phyloP scores from a whole-genome alignment of 257 asterid genomes.

The Fraxinus cuspidata region DNA sequence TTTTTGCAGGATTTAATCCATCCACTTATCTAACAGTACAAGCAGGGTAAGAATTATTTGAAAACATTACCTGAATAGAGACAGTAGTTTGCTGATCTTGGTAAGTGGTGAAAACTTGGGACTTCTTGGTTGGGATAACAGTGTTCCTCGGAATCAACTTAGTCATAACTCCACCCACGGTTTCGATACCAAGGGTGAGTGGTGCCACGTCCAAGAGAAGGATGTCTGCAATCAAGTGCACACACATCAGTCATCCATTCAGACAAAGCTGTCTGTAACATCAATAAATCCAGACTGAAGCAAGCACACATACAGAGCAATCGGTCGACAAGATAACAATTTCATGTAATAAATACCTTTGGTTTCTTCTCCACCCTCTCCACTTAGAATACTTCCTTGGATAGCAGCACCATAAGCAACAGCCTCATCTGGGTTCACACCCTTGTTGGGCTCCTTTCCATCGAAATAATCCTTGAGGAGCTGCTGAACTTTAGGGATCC shows the following conservation, averaged over 20 bases:
- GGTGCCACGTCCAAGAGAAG: conserved; percentile 97
- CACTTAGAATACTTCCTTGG: conserved; percentile 90
- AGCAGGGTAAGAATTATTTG: neutral
- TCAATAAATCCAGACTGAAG: neutral
- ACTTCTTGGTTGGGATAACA: conserved; percentile 89
- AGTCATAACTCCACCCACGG: conserved; percentile 72
- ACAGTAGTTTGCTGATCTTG: conserved; percentile 97
- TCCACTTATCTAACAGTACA: neutral
- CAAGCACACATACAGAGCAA: neutral
- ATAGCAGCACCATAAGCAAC: conserved; percentile 99
- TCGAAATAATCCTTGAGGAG: conserved; percentile 82
- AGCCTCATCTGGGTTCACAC: conserved; percentile 98
- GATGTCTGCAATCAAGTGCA: conserved; percentile 48
- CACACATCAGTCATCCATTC: neutral
- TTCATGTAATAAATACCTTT: conserved; percentile 49
- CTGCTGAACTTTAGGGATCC: conserved; percentile 94
- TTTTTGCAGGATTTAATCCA: too few species aligned
- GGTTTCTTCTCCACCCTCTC: conserved; percentile 97
- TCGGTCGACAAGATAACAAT: neutral
- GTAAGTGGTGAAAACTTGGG: conserved; percentile 96
- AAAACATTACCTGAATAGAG: conserved; percentile 66
- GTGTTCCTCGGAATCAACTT: conserved; percentile 97
- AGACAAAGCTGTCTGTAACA: neutral
- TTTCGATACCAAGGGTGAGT: conserved; percentile 65
- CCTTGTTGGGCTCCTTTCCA: conserved; percentile 94